Conservation (phyloP, 176 grass and related monocot species). For the Avena insularis region DNA sequence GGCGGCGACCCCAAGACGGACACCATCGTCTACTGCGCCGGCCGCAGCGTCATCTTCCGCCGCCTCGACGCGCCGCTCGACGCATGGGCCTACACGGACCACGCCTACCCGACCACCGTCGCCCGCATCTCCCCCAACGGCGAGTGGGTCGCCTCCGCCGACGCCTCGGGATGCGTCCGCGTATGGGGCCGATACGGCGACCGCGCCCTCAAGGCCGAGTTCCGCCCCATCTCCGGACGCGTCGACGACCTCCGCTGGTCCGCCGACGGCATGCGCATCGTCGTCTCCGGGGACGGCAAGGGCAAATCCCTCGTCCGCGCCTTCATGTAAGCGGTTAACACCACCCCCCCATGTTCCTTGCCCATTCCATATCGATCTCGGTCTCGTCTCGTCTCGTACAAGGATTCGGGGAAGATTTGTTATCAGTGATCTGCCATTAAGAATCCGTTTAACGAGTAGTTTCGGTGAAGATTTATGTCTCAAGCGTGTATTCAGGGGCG, state of each 20-base stretch:
- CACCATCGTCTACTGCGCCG: constrained; percentile 75
- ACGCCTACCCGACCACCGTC: constrained; percentile 85
- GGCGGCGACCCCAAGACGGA: constrained; percentile 70
- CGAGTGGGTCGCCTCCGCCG: constrained; percentile 96
- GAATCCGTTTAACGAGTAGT: not conserved
- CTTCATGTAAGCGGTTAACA: constrained; percentile 64
- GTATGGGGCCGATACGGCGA: constrained; percentile 92
- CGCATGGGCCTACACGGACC: constrained; percentile 73
- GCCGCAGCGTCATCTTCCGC: constrained; percentile 86
- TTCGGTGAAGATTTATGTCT: not conserved
- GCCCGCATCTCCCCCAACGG: constrained; percentile 96
- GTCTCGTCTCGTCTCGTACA: not conserved
- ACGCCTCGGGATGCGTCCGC: constrained; percentile 77
- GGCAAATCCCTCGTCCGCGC: constrained; percentile 93
- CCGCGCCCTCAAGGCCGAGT: constrained; percentile 95
- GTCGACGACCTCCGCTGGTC: constrained; percentile 98
- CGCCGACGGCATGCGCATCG: constrained; percentile 87
- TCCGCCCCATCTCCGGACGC: constrained; percentile 79
- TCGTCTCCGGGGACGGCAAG: constrained; percentile 88
- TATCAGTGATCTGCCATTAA: not conserved
- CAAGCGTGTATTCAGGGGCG: not conserved
- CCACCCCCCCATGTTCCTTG: not conserved
- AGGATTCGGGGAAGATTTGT: constrained; percentile 6
- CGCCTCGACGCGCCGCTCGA: constrained; percentile 81
- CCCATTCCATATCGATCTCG: constrained; percentile 26